These are phyloP conservation scores for Plectosphaerella plurivora DNA, from an alignment of 2,329 filamentous ascomycete species.

Conservation along the genomic window DNA sequence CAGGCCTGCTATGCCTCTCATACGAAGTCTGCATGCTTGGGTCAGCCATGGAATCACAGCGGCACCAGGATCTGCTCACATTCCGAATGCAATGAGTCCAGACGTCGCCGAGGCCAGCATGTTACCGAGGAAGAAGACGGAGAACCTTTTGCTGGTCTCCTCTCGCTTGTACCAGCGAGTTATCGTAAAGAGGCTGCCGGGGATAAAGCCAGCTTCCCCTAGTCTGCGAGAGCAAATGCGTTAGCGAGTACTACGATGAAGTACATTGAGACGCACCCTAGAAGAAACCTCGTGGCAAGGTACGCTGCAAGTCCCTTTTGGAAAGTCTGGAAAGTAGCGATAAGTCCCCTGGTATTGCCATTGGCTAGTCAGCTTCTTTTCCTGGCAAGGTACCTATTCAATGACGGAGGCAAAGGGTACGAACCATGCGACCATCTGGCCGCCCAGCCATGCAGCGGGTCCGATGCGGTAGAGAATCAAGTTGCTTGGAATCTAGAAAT, in stretches of 20 bases:
- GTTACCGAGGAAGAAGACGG: slow-evolving; percentile 38
- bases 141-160: slow-evolving; percentile 38
- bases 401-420: slow-evolving; percentile 23
- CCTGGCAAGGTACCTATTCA: slow-evolving; percentile 17
- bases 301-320: slow-evolving; percentile 21
- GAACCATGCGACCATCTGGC: slow-evolving; percentile 37
- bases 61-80: slow-evolving; percentile 8
- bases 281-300: slow-evolving; percentile 33
- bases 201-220: slow-evolving; percentile 38
- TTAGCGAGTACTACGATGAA: background rate
- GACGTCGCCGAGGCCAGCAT: slow-evolving; percentile 30
- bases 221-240: background rate
- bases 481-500: slow-evolving; percentile 37
- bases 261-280: slow-evolving; percentile 15
- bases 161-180: slow-evolving; percentile 40
- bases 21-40: slow-evolving; percentile 18
- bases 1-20: slow-evolving; percentile 37
- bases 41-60: background rate
- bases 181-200: slow-evolving; percentile 39
- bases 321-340: slow-evolving; percentile 29
- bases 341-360: slow-evolving; percentile 24
- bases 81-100: slow-evolving; percentile 35
- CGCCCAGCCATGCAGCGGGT: slow-evolving; percentile 39
- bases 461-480: slow-evolving; percentile 41
- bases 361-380: slow-evolving; percentile 12